phyloP scores from a whole-genome alignment of 805 yeast genomes.

The Candida fluviatilis region DNA sequence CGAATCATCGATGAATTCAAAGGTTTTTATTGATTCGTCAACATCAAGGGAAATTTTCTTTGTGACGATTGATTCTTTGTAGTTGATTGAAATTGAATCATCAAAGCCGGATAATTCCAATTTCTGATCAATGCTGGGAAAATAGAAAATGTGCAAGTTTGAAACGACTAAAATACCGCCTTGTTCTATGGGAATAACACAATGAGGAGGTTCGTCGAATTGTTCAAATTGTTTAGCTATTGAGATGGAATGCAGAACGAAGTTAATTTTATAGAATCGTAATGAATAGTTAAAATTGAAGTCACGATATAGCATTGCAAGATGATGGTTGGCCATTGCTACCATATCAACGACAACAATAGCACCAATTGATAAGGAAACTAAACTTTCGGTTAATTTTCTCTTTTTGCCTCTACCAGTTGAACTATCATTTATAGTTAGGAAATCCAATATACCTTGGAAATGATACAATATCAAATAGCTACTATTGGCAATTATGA shows the following conservation, averaged over 20 bases:
- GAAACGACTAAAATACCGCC: constrained; percentile 28
- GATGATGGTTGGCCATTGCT: constrained; percentile 7
- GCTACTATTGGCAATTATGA: constrained; percentile 8
- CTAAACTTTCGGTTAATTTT: background rate
- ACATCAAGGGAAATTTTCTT: constrained; percentile 9
- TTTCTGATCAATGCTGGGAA: constrained; percentile 14
- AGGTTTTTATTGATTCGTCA: constrained; percentile 4
- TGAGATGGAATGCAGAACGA: constrained; percentile 4
- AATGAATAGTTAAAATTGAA: constrained; percentile 29
- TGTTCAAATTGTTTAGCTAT: constrained; percentile 21
- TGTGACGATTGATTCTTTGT: constrained; percentile 15
- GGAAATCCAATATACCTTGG: constrained; percentile 10
- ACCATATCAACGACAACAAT: constrained; percentile 15
- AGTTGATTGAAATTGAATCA: constrained; percentile 10
- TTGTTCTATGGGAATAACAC: constrained; percentile 13
- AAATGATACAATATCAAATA: constrained; percentile 14
- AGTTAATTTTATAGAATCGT: constrained; percentile 22
- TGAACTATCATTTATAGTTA: constrained; percentile 1
- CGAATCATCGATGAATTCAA: constrained; percentile 21
- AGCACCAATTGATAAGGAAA: constrained; percentile 15
- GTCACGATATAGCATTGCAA: constrained; percentile 32
- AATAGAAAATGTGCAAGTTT: constrained; percentile 24
- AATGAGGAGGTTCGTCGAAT: constrained; percentile 28
- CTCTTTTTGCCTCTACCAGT: constrained; percentile 5
- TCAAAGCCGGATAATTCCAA: background rate